Evolutionary conservation across 306 rosid genomes (phyloP), one percentile per base, ranked within the genome.

Genomic region (Quercus variabilis): DNA sequence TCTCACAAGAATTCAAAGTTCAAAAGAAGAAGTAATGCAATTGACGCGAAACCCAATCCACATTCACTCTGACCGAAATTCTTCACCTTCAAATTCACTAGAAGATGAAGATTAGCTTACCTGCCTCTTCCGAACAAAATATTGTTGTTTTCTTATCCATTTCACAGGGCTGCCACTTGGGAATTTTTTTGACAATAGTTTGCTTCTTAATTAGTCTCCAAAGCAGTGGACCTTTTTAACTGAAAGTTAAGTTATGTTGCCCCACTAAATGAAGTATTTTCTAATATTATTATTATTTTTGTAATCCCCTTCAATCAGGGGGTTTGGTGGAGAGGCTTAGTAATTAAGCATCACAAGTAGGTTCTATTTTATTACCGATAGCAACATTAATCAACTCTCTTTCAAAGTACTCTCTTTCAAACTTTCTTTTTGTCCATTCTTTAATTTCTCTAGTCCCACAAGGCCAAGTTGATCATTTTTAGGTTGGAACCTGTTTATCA

Each of bases 321-420:
- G 67, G 67, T 59, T 21, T 1, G 67, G 13, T 21, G 17, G 25
- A 5, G 7, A 64, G 52, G 65, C 38, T 60, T n/a, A 14, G 18
- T 76, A 14, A 54, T 5, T 23, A 57, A 19, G 1, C 14, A 26
- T 20, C 74, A 70, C 74, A 70, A 82, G 56, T 57, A 5, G 83
- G 74, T 75, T 67, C 46, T 83, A 74, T 35, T 79, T 72, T 86
- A 88, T 76, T 43, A 33, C 67, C 73, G 14, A 18, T 31, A 14
- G 59, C 58, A 30, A 38, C 64, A 78, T 74, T 75, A 70, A 25
- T 65, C 43, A 41, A 6, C 23, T 15, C 1, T 55, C 41, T 56
- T 31, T 52, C 18, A 55, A 56, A 21, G 46, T 38, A 38, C 72
- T 52, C 23, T 77, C 75, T 78, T 79, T 73, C 31, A 49, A 74